Evolutionary conservation across 352 stramenopile genomes (phyloP), one percentile per base, ranked within the genome.

Genomic region (Pythium coloratum): DNA sequence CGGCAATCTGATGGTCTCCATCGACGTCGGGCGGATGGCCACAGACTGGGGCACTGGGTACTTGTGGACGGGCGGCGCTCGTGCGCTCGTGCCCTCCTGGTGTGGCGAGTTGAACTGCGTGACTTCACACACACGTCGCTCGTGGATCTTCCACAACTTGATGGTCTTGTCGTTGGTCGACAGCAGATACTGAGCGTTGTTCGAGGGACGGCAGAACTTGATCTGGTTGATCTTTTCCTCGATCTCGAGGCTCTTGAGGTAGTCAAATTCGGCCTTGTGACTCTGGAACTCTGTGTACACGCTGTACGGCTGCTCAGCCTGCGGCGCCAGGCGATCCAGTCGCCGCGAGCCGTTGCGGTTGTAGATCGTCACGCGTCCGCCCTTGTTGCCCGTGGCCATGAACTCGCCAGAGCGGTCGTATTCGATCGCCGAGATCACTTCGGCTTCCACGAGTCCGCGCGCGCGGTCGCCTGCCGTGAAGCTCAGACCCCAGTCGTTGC

Each of bases 181-280:
- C 44, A 99, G 82, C 47, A 99, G 69, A 59, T 97, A 98, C 51
- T 96, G 78, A n/a, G 92, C 86, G 57, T 95, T 92, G 72, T 92
- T 96, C 46, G 81, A 88, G 9, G 82, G 74, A n/a, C 81, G 77
- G 64, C 91, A 97, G 91, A 94, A 99, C 69, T 96, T 96, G 74
- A 99, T 98, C 55, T 98, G 83, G 75, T 99, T 99, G 72, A 99
- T 98, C 66, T 98, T 98, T 70, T 98, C 95, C 68, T 99, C 95
- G 66, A 99, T 99, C 64, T 99, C 96, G 6, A 99, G 82, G 64
- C 89, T 98, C 73, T 98, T 99, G 47, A 99, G 79, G 81, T 98
- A 99, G 78, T 99, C 96, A 67, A 99, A 99, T 75, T 99, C 96
- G n/a, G 92, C 78, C 40, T 96, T 97, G 78, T 99, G 96, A 73